These are phyloP conservation scores for Acrocalymma vagum DNA, from an alignment of 2,329 filamentous ascomycete species.

Conservation along the genomic window DNA sequence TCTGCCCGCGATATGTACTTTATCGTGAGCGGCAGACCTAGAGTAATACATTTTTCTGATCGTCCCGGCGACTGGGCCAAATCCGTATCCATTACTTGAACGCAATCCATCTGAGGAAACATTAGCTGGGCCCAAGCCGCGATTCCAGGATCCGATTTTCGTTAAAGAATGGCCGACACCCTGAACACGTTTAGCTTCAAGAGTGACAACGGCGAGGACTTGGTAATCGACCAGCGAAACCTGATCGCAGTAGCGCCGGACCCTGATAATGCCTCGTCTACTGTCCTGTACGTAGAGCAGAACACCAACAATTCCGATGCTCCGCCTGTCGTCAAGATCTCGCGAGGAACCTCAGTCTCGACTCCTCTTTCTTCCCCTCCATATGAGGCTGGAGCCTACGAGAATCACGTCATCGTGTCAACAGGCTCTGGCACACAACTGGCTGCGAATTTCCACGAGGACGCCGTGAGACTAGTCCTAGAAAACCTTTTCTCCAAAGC, in stretches of 20 bases:
- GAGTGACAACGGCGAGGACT: conserved; percentile 13
- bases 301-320: too few species aligned
- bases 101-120: too few species aligned
- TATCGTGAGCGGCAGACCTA: too few species aligned
- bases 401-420: conserved; percentile 55
- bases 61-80: too few species aligned
- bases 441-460: conserved; percentile 49
- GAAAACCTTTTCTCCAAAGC: conserved; percentile 47
- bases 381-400: conserved; percentile 17
- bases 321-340: conserved; percentile 25
- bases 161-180: conserved; percentile 15
- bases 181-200: conserved; percentile 15
- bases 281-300: conserved; percentile 21
- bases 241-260: conserved; percentile 17
- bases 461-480: conserved; percentile 52
- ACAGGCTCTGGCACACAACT: conserved; percentile 53
- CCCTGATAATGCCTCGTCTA: conserved; percentile 11
- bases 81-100: too few species aligned
- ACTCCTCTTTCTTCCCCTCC: conserved; percentile 5
- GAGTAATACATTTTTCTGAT: too few species aligned
- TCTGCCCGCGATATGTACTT: too few species aligned
- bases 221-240: conserved; percentile 15
- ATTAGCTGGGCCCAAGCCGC: too few species aligned
- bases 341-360: conserved; percentile 25
- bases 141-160: too few species aligned